phyloP scores from a whole-genome alignment of 371 early-diverging fungal species.

The Apophysomyces ossiformis region DNA sequence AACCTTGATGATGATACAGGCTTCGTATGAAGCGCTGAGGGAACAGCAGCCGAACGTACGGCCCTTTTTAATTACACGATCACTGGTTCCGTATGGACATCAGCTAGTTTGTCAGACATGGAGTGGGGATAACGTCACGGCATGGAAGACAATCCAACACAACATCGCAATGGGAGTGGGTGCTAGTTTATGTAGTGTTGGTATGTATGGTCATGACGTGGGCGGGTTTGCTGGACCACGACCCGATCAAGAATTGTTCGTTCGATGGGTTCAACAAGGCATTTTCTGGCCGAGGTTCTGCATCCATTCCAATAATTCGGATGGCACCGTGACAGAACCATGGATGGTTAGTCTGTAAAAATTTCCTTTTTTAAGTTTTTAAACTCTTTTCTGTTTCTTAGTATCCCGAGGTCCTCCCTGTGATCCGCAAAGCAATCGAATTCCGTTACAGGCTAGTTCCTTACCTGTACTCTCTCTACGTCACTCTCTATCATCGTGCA shows the following conservation, averaged over 20 bases:
- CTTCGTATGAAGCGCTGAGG: constrained; percentile 58
- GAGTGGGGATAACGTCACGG: constrained; percentile 66
- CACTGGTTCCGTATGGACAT: constrained; percentile 55
- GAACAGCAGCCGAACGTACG: constrained; percentile 43
- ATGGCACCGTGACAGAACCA: constrained; percentile 60
- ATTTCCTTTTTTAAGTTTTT: constrained; percentile 17
- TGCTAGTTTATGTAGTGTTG: constrained; percentile 50
- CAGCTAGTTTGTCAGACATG: constrained; percentile 57
- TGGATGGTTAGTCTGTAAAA: constrained; percentile 54
- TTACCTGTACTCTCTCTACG: constrained; percentile 56
- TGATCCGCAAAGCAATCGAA: constrained; percentile 57
- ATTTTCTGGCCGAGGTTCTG: constrained; percentile 65
- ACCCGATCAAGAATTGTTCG: constrained; percentile 60
- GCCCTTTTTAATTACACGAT: constrained; percentile 63
- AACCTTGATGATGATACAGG: constrained; percentile 62
- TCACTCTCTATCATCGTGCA: constrained; percentile 31
- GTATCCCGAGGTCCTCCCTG: constrained; percentile 50
- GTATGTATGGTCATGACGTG: constrained; percentile 67
- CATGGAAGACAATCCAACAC: constrained; percentile 66
- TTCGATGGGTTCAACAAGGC: constrained; percentile 70
- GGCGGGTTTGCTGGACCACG: constrained; percentile 68
- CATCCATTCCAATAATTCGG: constrained; percentile 67
- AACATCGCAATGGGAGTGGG: constrained; percentile 67
- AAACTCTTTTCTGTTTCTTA: constrained; percentile 21
- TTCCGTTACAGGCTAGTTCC: constrained; percentile 62